Conservation (phyloP, 345 rosid species). For the Eucalyptus sideroxylon region DNA sequence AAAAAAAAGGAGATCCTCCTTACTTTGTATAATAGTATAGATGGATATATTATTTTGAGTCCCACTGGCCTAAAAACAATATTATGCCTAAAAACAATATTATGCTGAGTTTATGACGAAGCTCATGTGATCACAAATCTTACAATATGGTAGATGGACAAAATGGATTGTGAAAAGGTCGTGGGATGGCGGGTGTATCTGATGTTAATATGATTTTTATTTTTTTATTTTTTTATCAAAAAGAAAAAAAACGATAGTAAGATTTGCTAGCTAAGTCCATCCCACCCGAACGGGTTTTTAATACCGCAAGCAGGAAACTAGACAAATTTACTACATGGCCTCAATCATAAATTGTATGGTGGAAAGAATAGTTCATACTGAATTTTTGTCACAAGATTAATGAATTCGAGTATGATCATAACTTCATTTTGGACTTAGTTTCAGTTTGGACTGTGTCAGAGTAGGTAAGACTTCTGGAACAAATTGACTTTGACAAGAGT, state of each 20-base stretch:
- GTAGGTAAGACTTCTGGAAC: accelerated
- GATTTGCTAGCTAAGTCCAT: background rate
- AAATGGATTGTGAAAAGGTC: background rate
- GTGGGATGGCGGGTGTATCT: background rate
- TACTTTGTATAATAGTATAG: background rate
- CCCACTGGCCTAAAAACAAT: background rate
- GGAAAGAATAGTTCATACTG: too few species aligned
- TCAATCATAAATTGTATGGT: too few species aligned
- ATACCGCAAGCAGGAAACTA: background rate
- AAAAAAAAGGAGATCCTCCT: background rate
- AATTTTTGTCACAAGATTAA: too few species aligned
- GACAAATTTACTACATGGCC: too few species aligned
- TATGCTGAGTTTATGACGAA: background rate
- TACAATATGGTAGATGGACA: background rate
- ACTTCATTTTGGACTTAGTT: accelerated
- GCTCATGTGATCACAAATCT: background rate
- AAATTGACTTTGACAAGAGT: too few species aligned
- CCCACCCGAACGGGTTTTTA: background rate
- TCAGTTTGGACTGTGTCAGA: accelerated
- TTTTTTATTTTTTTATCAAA: background rate
- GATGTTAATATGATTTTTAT: background rate
- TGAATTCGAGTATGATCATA: too few species aligned
- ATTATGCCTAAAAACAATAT: background rate
- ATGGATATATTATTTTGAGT: background rate
- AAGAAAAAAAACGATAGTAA: background rate